phyloP scores from a whole-genome alignment of 2,329 filamentous ascomycete species.

The Cryphonectria parasitica region DNA sequence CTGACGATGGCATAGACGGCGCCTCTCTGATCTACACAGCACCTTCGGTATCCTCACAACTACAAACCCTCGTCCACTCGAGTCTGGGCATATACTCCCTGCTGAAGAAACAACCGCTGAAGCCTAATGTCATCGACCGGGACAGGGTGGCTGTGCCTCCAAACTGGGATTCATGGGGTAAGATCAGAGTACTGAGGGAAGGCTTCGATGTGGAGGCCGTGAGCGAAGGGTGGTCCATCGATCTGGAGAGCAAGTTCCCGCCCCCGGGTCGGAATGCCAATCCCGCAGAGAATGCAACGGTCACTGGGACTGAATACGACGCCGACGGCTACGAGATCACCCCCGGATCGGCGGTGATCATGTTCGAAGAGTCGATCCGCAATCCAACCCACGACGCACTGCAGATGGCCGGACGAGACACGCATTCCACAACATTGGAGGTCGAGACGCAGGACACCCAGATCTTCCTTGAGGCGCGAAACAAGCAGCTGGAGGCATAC shows the following conservation, averaged over 20 bases:
- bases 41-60: slow-evolving; percentile 73
- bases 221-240: slow-evolving; percentile 82
- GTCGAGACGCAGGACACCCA: slow-evolving; percentile 76
- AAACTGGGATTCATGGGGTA: slow-evolving; percentile 99
- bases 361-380: slow-evolving; percentile 79
- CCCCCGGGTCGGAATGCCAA: slow-evolving; percentile 34
- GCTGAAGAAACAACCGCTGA: slow-evolving; percentile 76
- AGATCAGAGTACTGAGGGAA: slow-evolving; percentile 89
- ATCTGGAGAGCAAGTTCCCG: slow-evolving; percentile 67
- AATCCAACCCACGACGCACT: slow-evolving; percentile 70
- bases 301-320: slow-evolving; percentile 34
- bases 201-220: slow-evolving; percentile 89
- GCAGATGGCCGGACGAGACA: slow-evolving; percentile 54
- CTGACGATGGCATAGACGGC: slow-evolving; percentile 61
- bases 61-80: slow-evolving; percentile 81
- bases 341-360: slow-evolving; percentile 67
- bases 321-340: slow-evolving; percentile 36
- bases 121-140: slow-evolving; percentile 89
- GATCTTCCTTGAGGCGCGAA: slow-evolving; percentile 74
- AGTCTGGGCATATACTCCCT: slow-evolving; percentile 85
- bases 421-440: slow-evolving; percentile 56
- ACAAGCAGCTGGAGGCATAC: slow-evolving; percentile 71
- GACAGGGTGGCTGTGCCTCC: slow-evolving; percentile 94
- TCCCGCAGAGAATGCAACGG: slow-evolving; percentile 31
- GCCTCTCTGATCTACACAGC: slow-evolving; percentile 85